Conservation (phyloP, 2,329 filamentous ascomycete species). For the Colletotrichum musicola region DNA sequence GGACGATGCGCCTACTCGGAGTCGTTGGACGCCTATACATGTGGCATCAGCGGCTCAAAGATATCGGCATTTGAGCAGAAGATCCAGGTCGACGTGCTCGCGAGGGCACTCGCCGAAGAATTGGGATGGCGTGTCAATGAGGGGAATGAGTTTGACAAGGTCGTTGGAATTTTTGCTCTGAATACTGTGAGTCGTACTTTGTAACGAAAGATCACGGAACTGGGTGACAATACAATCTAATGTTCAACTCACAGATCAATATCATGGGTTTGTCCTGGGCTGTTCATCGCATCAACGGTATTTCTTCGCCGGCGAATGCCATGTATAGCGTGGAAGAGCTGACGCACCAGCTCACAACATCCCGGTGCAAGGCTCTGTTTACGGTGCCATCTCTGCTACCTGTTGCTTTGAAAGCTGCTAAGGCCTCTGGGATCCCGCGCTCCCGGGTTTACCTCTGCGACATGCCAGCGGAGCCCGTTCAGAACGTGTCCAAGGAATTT, state of each 20-base stretch:
- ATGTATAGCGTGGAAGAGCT: constrained; percentile 78
- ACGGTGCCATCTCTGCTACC: constrained; percentile 75
- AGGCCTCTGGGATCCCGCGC: constrained; percentile 70
- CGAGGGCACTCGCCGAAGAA: constrained; percentile 76
- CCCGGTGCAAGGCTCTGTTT: constrained; percentile 76
- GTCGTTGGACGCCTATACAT: constrained; percentile 80
- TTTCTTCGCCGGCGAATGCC: constrained; percentile 81
- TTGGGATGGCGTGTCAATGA: constrained; percentile 78
- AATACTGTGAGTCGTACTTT: constrained; percentile 72
- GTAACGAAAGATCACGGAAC: background rate
- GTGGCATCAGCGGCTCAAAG: constrained; percentile 77
- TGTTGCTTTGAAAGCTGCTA: constrained; percentile 72
- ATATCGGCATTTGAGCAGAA: constrained; percentile 74
- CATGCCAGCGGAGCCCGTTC: constrained; percentile 66
- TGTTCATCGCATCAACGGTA: constrained; percentile 78
- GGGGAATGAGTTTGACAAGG: constrained; percentile 85
- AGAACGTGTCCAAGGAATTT: constrained; percentile 59
- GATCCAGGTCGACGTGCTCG: constrained; percentile 74
- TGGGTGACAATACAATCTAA: background rate
- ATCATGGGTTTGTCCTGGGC: constrained; percentile 80
- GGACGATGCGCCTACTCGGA: constrained; percentile 73
- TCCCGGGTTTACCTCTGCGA: constrained; percentile 77
- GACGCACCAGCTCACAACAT: constrained; percentile 78
- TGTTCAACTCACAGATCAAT: constrained; percentile 69
- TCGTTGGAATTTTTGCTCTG: constrained; percentile 79